Evolutionary conservation across 2,329 filamentous ascomycete genomes (phyloP), one percentile per base, ranked within the genome.

Genomic region (Fusarium compactum): DNA sequence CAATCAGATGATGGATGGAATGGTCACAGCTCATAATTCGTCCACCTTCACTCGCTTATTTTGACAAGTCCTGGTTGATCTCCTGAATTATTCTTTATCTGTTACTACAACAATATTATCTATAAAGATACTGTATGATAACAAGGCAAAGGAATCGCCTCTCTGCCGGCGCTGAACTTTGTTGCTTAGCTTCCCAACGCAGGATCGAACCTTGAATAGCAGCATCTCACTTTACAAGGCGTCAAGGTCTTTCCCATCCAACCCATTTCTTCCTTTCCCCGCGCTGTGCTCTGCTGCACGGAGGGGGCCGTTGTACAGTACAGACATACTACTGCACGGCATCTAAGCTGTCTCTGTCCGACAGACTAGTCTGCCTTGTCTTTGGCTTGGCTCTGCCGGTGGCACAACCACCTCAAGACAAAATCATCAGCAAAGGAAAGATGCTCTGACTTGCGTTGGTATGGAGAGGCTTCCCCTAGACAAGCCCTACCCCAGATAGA

Each of bases 111-210:
- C 22, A 48, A n/a, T 14, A 9, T 14, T 20, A 52, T 16, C 24
- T 27, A 32, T 65, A 34, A 30, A 22, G n/a, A 38, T 38, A 50
- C 58, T 59, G 54, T 48, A 50, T 51, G 20, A 24, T 25, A 50
- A 16, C 58, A 45, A 62, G 56, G 41, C 58, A 55, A 52, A 55
- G n/a, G 32, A 38, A 69, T 70, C 60, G 58, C 41, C 60, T 62
- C 50, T 54, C 46, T 46, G 47, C 59, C 18, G 70, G 66, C 66
- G 58, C 56, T 60, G 67, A 74, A 74, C 72, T 73, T 53, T 75
- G 65, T 66, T 70, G 44, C 41, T 58, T 69, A 71, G 71, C 58
- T 52, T 61, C 20, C 15, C 16, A 32, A 30, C 58, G 48, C 52
- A 62, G 54, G 68, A 74, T 74, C 61, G 62, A 70, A 59, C 57